A percentile compares a stretch with the other conserved stretches of the same genome.
These are phyloP conservation scores for Pichia sp. DNA, from an alignment of 1,139 yeast genomes.

Conservation along the genomic window DNA sequence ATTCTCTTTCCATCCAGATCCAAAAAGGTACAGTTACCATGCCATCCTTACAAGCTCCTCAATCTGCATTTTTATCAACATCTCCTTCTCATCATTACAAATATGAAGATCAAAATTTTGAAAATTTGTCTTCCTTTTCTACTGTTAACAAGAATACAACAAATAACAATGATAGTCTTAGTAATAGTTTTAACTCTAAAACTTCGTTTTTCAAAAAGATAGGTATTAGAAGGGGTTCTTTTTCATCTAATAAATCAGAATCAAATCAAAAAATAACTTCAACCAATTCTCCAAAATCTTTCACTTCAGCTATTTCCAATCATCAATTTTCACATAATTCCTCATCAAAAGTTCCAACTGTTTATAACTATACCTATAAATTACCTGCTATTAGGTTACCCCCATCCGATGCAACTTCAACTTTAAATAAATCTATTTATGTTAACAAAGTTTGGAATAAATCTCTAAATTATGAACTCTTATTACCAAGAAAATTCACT, in stretches of 20 bases:
- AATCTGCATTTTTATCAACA: conserved; percentile 27
- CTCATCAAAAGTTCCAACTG: neutral
- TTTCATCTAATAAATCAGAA: conserved; percentile 5
- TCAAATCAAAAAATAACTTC: neutral
- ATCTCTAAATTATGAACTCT: conserved; percentile 67
- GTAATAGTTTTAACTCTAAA: conserved; percentile 1
- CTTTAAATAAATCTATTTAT: conserved; percentile 74
- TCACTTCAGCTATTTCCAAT: neutral
- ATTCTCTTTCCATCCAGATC: conserved; percentile 30
- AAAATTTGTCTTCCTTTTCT: neutral
- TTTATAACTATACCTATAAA: conserved; percentile 32
- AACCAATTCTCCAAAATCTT: conserved; percentile 7
- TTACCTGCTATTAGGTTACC: conserved; percentile 68
- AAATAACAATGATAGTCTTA: neutral
- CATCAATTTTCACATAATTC: no score
- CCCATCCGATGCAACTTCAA: conserved; percentile 67
- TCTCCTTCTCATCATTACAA: conserved; percentile 28
- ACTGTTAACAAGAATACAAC: neutral
- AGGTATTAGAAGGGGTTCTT: conserved; percentile 16
- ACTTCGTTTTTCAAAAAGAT: conserved; percentile 22
- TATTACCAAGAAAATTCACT: conserved; percentile 70
- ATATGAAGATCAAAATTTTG: conserved; percentile 16
- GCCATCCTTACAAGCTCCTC: conserved; percentile 29
- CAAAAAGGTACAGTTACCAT: conserved; percentile 23
- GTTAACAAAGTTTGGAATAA: conserved; percentile 82